Percentiles rank a stretch among this genome's conserved stretches.
Conservation (phyloP, 2,329 filamentous ascomycete species). For the Ophiocordyceps camponoti-rufipedis region DNA sequence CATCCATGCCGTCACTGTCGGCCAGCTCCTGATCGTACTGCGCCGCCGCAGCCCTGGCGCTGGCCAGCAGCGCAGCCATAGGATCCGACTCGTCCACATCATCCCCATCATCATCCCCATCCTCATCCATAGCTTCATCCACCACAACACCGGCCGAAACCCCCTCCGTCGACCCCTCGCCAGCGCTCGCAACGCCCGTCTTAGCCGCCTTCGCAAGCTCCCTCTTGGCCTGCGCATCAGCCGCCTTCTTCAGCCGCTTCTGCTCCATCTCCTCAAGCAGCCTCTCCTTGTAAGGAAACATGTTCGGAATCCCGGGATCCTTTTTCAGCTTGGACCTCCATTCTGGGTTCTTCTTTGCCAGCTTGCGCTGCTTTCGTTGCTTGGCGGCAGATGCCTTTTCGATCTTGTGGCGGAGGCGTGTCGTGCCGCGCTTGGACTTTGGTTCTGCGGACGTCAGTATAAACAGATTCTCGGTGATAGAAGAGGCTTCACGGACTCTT, state of each 20-base stretch:
- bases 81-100: constrained; percentile 60
- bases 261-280: constrained; percentile 90
- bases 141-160: constrained; percentile 27
- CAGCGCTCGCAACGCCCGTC: constrained; percentile 26
- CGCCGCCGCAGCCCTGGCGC: constrained; percentile 58
- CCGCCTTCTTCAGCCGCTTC: constrained; percentile 59
- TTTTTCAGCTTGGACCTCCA: constrained; percentile 94
- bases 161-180: constrained; percentile 23
- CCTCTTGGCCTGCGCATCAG: constrained; percentile 52
- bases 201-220: constrained; percentile 54
- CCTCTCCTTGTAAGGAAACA: constrained; percentile 96
- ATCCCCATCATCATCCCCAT: constrained; percentile 36
- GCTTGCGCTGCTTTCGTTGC: constrained; percentile 76
- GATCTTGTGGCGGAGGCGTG: constrained; percentile 88
- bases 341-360: constrained; percentile 91
- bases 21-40: constrained; percentile 51
- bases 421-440: constrained; percentile 79
- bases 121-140: constrained; percentile 30
- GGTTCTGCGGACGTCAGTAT: constrained; percentile 42
- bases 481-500: constrained; percentile 23
- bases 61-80: constrained; percentile 81
- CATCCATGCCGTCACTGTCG: constrained; percentile 39
- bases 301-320: constrained; percentile 90
- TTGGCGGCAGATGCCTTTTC: constrained; percentile 82
- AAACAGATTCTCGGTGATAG: no score